Conservation (phyloP, 352 stramenopile genomes). For the Phytophthora macrochlamydospora region DNA sequence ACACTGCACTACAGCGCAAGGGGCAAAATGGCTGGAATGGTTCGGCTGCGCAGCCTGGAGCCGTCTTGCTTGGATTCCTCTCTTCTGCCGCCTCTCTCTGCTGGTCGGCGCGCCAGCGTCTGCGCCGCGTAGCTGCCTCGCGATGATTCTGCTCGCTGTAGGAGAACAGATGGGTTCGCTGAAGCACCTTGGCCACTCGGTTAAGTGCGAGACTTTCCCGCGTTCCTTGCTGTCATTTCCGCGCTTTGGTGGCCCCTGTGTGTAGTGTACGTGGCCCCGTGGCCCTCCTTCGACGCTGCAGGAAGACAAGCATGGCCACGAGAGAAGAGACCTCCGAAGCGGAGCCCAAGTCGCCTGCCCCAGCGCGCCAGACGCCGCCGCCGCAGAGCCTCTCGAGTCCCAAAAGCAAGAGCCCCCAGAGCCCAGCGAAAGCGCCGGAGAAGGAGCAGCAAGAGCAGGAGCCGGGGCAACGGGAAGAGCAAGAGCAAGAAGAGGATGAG, state of each 20-base stretch:
- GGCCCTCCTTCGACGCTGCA: no score
- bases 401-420: no score
- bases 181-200: not conserved
- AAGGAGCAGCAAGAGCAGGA: not conserved
- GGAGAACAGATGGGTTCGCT: not conserved
- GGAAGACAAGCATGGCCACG: not conserved
- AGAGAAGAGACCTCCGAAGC: not conserved
- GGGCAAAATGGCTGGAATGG: not conserved
- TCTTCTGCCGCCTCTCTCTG: not conserved
- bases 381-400: not conserved
- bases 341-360: not conserved
- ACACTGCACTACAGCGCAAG: not conserved
- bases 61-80: not conserved
- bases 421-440: no score
- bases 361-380: not conserved
- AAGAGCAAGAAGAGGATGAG: not conserved
- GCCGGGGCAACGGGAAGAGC: not conserved
- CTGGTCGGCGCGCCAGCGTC: not conserved
- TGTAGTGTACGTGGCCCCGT: no score
- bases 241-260: no score
- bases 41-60: not conserved
- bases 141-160: not conserved
- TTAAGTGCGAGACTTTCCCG: not conserved
- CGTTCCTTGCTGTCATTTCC: no score
- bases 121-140: not conserved